Conservation (phyloP, 78 protist genomes). For the Dictyostelium intermedium region DNA sequence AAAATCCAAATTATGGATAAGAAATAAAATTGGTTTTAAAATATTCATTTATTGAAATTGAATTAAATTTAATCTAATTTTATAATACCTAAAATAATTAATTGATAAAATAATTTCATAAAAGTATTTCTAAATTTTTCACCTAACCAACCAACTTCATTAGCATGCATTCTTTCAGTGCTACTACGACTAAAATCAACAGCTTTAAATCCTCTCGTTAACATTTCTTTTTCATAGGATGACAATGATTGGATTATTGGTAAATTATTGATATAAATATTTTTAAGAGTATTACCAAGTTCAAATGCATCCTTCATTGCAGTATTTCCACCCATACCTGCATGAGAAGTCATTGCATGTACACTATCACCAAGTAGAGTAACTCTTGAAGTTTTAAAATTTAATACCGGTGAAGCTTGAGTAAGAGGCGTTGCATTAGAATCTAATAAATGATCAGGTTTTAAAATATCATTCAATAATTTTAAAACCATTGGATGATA, state of each 20-base stretch:
- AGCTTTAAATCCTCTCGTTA: conserved; percentile 17
- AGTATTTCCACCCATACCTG: conserved; percentile 33
- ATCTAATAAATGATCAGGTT: neutral
- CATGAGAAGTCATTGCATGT: conserved; percentile 19
- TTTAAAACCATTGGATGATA: conserved; percentile 5
- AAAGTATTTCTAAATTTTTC: conserved; percentile 12
- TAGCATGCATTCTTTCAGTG: conserved; percentile 35
- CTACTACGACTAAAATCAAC: neutral
- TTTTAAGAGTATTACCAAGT: neutral
- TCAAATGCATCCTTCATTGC: conserved; percentile 19
- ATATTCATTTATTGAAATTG: too few relatives aligned
- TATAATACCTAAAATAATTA: conserved; percentile 10
- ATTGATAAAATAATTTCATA: neutral
- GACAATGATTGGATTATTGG: neutral
- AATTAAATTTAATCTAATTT: conserved; percentile 7
- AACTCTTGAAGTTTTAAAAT: neutral
- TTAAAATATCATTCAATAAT: neutral
- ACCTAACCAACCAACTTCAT: conserved; percentile 9
- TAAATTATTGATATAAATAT: neutral
- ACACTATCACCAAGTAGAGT: neutral
- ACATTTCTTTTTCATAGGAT: conserved; percentile 6
- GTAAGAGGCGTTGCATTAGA: neutral
- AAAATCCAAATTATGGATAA: too few relatives aligned
- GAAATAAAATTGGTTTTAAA: too few relatives aligned
- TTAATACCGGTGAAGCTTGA: neutral